Base-by-base conservation (phyloP, 2,329 filamentous ascomycete genomes). In the Berkeleyomyces basicola region DNA sequence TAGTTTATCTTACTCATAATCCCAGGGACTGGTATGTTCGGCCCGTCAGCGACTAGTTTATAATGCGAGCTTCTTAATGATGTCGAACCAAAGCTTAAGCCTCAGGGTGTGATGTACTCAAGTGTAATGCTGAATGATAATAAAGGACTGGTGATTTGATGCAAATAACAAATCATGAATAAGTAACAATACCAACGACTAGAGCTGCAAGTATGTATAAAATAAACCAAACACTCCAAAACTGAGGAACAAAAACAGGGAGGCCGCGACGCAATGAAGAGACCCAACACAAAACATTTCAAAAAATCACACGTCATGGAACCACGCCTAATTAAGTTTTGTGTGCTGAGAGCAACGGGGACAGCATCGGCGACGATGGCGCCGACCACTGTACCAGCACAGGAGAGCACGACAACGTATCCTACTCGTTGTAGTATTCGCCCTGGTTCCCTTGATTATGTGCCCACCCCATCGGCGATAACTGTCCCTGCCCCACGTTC, bases 381-480 rank as follows among this genome's bases (percentile, higher is more conserved):
- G 39, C 43, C 46, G 44, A 42, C 36, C 37, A 39, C 49, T 61
- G 39, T n/a, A 53, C 16, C 46, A 23, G 10, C 11, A 42, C 23
- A 44, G 59, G 16, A 16, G 46, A 53, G 11, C 16, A 59, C 43
- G 42, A 42, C 61, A 43, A 51, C 23, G 47, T 14, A 39, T 37
- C 14, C 58, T 59, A 59, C 46, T 62, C 59, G 68, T 78, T 80
- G 67, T 81, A 82, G 64, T 81, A 79, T 43, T 82, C 79, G 58
- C 61, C 61, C 47, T 78, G 76, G 66, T 78, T 79, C 55, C 76
- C 73, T 58, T 79, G 77, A 58, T 71, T 71, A 14, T 67, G 69
- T 49, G 71, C 70, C 63, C 63, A 67, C 46, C 73, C 67, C 73
- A 60, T 57, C n/a, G 59, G 74, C 76, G 61, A 69, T 68, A 70